Percentiles rank a stretch among this genome's conserved stretches.
Conservation (phyloP, 768 basidiomycete genomes). For the Collybia nuda region DNA sequence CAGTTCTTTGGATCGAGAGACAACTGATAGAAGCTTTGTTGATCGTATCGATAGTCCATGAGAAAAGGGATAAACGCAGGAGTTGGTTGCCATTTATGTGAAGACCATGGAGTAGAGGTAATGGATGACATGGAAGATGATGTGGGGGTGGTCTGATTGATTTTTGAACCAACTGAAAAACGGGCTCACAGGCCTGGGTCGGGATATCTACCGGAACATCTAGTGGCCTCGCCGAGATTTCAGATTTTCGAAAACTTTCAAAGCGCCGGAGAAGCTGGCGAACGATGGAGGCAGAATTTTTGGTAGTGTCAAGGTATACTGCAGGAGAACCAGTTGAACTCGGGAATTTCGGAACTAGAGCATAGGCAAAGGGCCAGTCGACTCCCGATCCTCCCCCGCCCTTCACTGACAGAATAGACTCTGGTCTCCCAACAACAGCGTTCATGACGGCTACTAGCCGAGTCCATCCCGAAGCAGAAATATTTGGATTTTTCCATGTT, state of each 20-base stretch:
- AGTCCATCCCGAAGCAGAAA: neutral
- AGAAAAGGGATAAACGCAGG: conserved; percentile 10
- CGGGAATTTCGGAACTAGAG: neutral
- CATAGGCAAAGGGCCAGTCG: neutral
- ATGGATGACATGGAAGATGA: neutral
- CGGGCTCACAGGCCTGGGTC: too few species aligned
- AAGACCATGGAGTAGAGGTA: conserved; percentile 4
- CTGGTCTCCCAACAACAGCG: conserved; percentile 1
- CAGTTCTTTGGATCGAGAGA: conserved; percentile 12
- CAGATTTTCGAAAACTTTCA: neutral
- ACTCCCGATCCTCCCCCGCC: neutral
- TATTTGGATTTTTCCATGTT: neutral
- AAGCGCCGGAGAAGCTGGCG: neutral
- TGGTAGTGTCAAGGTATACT: too few species aligned
- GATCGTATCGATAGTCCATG: conserved; percentile 15
- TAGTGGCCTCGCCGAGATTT: too few species aligned
- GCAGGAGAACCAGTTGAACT: neutral
- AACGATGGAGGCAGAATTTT: neutral
- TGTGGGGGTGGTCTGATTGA: neutral
- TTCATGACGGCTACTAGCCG: conserved; percentile 10
- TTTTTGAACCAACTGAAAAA: neutral
- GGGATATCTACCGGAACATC: too few species aligned
- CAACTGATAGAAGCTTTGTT: conserved; percentile 12
- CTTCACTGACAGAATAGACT: conserved; percentile 4
- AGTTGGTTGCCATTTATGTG: conserved; percentile 8